Evolutionary conservation across 1,284 basidiomycete genomes (phyloP).

Genomic region (Mycena citricolor): DNA sequence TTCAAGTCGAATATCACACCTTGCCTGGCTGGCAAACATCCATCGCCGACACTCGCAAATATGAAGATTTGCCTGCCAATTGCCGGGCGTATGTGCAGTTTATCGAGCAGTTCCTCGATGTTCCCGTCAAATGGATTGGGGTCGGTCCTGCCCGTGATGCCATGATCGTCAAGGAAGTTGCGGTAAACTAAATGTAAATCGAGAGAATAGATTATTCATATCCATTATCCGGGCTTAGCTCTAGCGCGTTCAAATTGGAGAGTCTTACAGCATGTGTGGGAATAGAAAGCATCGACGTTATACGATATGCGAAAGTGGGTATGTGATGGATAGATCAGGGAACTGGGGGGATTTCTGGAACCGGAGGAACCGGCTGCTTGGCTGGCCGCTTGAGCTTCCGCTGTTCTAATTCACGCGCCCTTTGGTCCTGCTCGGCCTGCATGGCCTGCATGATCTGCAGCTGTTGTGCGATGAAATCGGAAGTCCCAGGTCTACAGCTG

Average conservation of each 20-base stretch:
- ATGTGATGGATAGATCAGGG: no score
- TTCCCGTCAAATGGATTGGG: constrained; percentile 89
- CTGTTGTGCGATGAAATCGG: constrained; percentile 89
- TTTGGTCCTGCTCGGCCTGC: constrained; percentile 72
- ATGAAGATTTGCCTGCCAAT: constrained; percentile 82
- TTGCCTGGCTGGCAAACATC: constrained; percentile 90
- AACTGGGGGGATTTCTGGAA: no score
- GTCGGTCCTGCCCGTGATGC: constrained; percentile 78
- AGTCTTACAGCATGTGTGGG: no score
- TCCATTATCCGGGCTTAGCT: no score
- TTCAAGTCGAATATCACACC: constrained; percentile 88
- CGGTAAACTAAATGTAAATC: no score
- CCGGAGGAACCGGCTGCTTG: no score
- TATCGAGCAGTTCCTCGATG: constrained; percentile 81
- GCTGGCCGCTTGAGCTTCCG: constrained; percentile 50
- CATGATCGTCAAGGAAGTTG: constrained; percentile 13
- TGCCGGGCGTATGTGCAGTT: constrained; percentile 89
- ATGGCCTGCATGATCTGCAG: constrained; percentile 74
- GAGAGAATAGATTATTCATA: no score
- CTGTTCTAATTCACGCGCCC: constrained; percentile 55
- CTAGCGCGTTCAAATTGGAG: no score
- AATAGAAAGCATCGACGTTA: no score
- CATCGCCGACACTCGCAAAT: constrained; percentile 68
- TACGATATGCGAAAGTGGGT: no score
- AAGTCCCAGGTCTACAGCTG: constrained; percentile 65